Evolutionary conservation across 768 basidiomycete species (phyloP).

Genomic region (Brasilioporus rufonigricans): DNA sequence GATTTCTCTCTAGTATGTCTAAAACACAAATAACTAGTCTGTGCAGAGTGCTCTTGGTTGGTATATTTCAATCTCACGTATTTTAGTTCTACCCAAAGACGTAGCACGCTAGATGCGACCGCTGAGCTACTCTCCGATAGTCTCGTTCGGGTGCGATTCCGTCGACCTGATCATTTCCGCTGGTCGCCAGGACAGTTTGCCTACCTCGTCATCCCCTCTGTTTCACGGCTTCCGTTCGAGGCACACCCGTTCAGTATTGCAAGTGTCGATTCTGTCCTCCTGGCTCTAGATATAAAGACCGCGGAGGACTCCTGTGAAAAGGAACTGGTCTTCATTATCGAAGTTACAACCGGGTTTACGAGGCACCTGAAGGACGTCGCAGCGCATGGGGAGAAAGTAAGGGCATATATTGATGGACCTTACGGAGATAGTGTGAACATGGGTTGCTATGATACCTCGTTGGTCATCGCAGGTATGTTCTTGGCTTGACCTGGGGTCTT

Average conservation of each 20-base stretch:
- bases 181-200: constrained; percentile 53
- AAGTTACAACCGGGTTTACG: constrained; percentile 58
- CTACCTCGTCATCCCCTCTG: constrained; percentile 46
- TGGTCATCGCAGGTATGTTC: constrained; percentile 46
- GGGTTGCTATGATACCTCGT: constrained; percentile 38
- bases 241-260: constrained; percentile 61
- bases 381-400: constrained; percentile 30
- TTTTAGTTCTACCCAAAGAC: constrained; percentile 26
- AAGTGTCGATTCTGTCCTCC: constrained; percentile 29
- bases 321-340: constrained; percentile 53
- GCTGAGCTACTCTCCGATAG: constrained; percentile 41
- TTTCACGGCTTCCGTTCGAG: constrained; percentile 44
- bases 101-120: constrained; percentile 31
- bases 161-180: constrained; percentile 43
- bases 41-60: constrained; percentile 19
- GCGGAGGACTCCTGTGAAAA: constrained; percentile 20
- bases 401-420: constrained; percentile 57
- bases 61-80: constrained; percentile 40
- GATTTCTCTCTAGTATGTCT: not conserved
- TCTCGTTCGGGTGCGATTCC: constrained; percentile 45
- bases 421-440: constrained; percentile 45
- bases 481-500: not conserved
- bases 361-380: constrained; percentile 38
- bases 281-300: constrained; percentile 1
- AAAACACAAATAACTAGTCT: constrained; percentile 38